Conservation (phyloP, 1,284 basidiomycete genomes). For the Leccinum fuscescens region DNA sequence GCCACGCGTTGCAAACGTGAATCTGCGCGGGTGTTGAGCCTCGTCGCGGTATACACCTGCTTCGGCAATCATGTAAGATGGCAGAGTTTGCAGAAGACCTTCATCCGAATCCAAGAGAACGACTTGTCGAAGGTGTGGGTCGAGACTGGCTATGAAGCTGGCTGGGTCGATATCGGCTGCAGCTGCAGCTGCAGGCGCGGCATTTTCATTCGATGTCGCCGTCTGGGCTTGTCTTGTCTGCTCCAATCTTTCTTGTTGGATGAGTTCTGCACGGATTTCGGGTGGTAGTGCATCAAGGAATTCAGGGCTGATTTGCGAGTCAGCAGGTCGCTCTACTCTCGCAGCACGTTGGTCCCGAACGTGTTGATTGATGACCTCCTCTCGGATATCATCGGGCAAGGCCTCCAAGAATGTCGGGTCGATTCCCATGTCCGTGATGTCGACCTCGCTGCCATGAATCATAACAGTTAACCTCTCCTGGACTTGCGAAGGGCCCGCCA, state of each 20-base stretch:
- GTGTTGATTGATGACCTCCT: constrained; percentile 97
- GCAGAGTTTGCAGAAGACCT: constrained; percentile 75
- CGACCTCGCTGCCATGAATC: constrained; percentile 91
- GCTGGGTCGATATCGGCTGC: constrained; percentile 73
- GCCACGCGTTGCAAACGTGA: constrained; percentile 36
- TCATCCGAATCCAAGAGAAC: constrained; percentile 87
- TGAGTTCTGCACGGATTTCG: constrained; percentile 94
- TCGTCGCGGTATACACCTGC: constrained; percentile 66
- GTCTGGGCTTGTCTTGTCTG: constrained; percentile 61
- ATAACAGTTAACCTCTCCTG: constrained; percentile 74
- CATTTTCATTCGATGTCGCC: constrained; percentile 38
- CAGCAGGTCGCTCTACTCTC: constrained; percentile 65
- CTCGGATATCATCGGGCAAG: constrained; percentile 97
- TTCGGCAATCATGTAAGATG: constrained; percentile 82
- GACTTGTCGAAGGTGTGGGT: constrained; percentile 81
- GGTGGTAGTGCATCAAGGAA: constrained; percentile 96
- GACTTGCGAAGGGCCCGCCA: constrained; percentile 34
- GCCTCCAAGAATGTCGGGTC: constrained; percentile 98
- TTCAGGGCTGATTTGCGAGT: constrained; percentile 90
- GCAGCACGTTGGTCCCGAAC: constrained; percentile 87
- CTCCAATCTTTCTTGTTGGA: constrained; percentile 91
- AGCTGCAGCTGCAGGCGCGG: constrained; percentile 47
- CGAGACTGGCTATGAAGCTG: constrained; percentile 84
- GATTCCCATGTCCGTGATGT: constrained; percentile 98
- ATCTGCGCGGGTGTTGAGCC: constrained; percentile 39